phyloP scores from a whole-genome alignment of 805 yeast species.

The Candida fluviatilis region DNA sequence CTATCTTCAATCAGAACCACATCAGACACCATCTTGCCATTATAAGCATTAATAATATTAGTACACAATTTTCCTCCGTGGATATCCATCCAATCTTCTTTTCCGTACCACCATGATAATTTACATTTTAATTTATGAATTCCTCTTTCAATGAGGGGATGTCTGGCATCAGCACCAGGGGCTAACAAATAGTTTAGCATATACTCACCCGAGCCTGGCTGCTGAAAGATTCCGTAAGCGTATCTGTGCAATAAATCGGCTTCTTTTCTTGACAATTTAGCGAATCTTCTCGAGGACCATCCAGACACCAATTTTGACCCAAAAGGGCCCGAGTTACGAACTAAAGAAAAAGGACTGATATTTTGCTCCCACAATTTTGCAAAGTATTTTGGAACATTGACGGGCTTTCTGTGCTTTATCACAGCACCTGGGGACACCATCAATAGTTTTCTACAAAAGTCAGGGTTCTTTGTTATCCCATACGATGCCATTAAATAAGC shows the following conservation, averaged over 20 bases:
- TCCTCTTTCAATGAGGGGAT: constrained; percentile 55
- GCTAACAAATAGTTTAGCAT: constrained; percentile 77
- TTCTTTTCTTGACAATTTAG: constrained; percentile 46
- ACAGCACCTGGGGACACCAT: constrained; percentile 92
- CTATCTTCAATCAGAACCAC: constrained; percentile 47
- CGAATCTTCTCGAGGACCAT: constrained; percentile 83
- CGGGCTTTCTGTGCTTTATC: constrained; percentile 40
- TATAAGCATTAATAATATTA: constrained; percentile 22
- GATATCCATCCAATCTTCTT: constrained; percentile 60
- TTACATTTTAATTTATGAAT: constrained; percentile 53
- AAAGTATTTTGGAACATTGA: constrained; percentile 71
- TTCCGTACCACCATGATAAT: constrained; percentile 83
- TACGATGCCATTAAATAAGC: constrained; percentile 75
- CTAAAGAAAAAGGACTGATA: constrained; percentile 79
- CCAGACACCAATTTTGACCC: constrained; percentile 86
- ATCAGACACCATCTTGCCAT: constrained; percentile 15
- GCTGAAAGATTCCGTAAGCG: constrained; percentile 78
- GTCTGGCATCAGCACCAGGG: constrained; percentile 88
- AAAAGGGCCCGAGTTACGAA: constrained; percentile 71
- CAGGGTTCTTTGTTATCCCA: constrained; percentile 53
- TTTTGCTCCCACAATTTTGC: constrained; percentile 79
- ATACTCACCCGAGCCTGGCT: constrained; percentile 91
- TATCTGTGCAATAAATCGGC: constrained; percentile 64
- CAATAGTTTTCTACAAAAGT: constrained; percentile 61
- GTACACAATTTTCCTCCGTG: constrained; percentile 44